Base-by-base conservation (phyloP, 768 basidiomycete genomes). In the Termitomyces sp. region DNA sequence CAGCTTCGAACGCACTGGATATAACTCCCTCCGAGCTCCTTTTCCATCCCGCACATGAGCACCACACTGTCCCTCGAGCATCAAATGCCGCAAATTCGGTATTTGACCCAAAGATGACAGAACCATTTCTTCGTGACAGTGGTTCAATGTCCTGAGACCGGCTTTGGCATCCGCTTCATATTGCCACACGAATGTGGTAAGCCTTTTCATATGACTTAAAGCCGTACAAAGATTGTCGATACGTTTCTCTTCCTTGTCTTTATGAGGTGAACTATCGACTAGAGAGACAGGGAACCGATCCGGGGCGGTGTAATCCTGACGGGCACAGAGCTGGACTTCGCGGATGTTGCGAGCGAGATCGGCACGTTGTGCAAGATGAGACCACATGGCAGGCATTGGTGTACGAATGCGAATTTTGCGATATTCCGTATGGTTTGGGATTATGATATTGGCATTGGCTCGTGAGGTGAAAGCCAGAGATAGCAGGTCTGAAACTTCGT, bases 391-490 rank as follows among this genome's bases (percentile, higher is more conserved):
- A 14, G 76, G 74, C 45, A 69, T 63, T 2, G 72, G 67, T 32
- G 74, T 69, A 8, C 77, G 71, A n/a, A 77, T 69, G 29, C 77
- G 76, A 57, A 82, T 67, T 53, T 77, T 69, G 49, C 81, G 77
- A 66, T 82, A 82, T 59, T 82, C 73, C 21, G 72, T 78, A 54
- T 82, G 80, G n/a, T 72, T 63, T 29, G 81, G 81, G 42, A 79
- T 73, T 41, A 77, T 72, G 51, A 76, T 62, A 17, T 61, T 63
- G 51, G 72, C 69, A 49, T 72, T 73, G 34, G 68, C 56, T 57
- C 67, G 68, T n/a, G 75, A 79, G 29, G 73, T 65, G n/a, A 77
- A 69, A 1, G 78, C 79, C 54, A 82, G 71, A 11, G 76, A 70
- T 34, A 80, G 62, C 32, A 82, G 69, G 59, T 81, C 77, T 29